These are phyloP conservation scores for Nannizzia gypsea DNA, from an alignment of 2,329 filamentous ascomycete genomes.

Conservation along the genomic window DNA sequence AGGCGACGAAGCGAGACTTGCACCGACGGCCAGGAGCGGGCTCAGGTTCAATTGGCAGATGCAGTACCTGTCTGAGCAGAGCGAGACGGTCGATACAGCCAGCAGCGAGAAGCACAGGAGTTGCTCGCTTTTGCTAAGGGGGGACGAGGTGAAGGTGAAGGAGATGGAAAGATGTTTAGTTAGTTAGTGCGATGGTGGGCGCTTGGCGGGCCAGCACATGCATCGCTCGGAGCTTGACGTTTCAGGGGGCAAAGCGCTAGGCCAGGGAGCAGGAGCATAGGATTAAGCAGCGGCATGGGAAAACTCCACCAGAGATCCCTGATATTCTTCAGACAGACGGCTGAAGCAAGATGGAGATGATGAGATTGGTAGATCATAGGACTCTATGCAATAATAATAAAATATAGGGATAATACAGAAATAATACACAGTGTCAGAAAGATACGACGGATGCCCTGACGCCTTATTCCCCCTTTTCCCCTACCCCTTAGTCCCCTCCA, in stretches of 20 bases:
- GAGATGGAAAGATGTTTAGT: not conserved
- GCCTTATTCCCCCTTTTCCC: no score
- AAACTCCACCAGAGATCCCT: not conserved
- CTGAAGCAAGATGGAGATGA: not conserved
- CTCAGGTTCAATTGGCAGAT: not conserved
- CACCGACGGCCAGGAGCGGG: not conserved
- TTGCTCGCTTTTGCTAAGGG: no score
- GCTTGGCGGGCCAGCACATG: constrained; percentile 4
- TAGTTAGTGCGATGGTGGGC: not conserved
- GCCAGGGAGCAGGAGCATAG: not conserved
- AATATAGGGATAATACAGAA: not conserved
- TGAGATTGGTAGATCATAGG: no score
- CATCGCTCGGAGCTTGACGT: not conserved
- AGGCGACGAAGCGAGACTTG: not conserved
- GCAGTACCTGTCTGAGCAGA: not conserved
- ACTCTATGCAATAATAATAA: not conserved
- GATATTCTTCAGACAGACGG: constrained; percentile 7
- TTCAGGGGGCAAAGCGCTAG: constrained; percentile 1
- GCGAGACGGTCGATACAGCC: not conserved
- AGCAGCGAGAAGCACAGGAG: no score
- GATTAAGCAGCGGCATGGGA: not conserved
- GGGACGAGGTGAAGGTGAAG: not conserved
- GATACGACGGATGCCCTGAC: not conserved
- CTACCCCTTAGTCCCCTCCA: no score
- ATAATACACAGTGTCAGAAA: not conserved